phyloP scores from a whole-genome alignment of 164 flowering plant genomes.

The Chimonanthus praecox region DNA sequence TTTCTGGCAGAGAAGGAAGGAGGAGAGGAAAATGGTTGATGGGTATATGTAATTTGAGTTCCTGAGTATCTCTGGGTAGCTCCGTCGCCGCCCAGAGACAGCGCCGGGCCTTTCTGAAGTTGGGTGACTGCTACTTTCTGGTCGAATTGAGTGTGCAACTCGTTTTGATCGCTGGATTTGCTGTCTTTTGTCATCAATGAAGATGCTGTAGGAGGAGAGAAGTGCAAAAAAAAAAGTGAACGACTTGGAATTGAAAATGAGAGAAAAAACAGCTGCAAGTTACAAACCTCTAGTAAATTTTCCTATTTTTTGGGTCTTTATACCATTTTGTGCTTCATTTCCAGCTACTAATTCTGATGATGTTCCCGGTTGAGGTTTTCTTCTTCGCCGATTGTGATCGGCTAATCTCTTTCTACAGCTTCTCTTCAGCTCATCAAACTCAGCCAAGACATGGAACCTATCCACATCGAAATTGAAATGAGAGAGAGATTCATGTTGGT shows the following conservation, averaged over 20 bases:
- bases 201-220: not conserved
- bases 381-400: constrained; percentile 31
- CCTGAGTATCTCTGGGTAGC: not conserved
- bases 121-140: not conserved
- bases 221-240: not conserved
- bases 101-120: not conserved
- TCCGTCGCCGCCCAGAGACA: constrained; percentile 10
- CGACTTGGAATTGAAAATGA: not conserved
- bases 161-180: not conserved
- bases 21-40: constrained; percentile 1
- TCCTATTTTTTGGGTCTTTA: not conserved
- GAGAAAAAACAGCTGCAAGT: not conserved
- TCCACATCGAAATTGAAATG: not conserved
- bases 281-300: not conserved
- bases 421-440: constrained; percentile 31
- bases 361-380: constrained; percentile 23
- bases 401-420: constrained; percentile 33
- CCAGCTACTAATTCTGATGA: not conserved
- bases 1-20: not conserved
- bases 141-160: not conserved
- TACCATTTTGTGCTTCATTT: constrained; percentile 12
- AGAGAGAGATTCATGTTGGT: not conserved
- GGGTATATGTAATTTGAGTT: constrained; percentile 6
- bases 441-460: constrained; percentile 31
- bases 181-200: not conserved